Evolutionary conservation across 176 grass and related monocot genomes (phyloP).

Genomic region (Oryza brachyantha): DNA sequence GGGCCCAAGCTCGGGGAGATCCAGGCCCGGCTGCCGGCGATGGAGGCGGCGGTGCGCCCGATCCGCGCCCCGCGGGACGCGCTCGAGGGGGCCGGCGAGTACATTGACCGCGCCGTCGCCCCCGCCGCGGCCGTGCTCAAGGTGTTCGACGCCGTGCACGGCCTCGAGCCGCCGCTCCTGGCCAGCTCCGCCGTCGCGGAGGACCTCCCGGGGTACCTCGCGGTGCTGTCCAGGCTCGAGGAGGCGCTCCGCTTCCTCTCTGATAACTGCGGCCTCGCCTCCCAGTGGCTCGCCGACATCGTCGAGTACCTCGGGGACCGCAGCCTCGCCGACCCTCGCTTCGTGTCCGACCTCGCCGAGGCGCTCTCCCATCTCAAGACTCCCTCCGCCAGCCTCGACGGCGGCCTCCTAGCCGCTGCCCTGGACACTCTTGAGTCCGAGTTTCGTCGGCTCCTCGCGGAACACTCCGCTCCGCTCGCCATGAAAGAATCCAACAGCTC

Average conservation of each 20-base stretch:
- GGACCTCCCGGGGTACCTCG: conserved; percentile 62
- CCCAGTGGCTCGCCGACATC: conserved; percentile 82
- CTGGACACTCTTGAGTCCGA: conserved; percentile 70
- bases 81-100: conserved; percentile 32
- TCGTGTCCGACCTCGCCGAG: conserved; percentile 35
- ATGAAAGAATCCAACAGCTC: conserved; percentile 28
- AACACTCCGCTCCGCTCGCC: conserved; percentile 54
- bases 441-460: conserved; percentile 61
- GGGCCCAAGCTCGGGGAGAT: conserved; percentile 41
- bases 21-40: conserved; percentile 45
- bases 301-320: conserved; percentile 58
- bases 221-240: conserved; percentile 67
- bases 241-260: conserved; percentile 73
- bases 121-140: conserved; percentile 83
- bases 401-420: conserved; percentile 50
- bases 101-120: conserved; percentile 77
- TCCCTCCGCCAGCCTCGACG: conserved; percentile 35
- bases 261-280: conserved; percentile 74
- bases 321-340: conserved; percentile 55
- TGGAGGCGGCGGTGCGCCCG: conserved; percentile 62
- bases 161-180: conserved; percentile 70
- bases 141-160: conserved; percentile 96
- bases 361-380: conserved; percentile 42
- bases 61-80: conserved; percentile 60
- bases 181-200: background rate